These are phyloP conservation scores for Cryptococcus depauperatus DNA, from an alignment of 1,284 basidiomycete species.

Conservation along the genomic window DNA sequence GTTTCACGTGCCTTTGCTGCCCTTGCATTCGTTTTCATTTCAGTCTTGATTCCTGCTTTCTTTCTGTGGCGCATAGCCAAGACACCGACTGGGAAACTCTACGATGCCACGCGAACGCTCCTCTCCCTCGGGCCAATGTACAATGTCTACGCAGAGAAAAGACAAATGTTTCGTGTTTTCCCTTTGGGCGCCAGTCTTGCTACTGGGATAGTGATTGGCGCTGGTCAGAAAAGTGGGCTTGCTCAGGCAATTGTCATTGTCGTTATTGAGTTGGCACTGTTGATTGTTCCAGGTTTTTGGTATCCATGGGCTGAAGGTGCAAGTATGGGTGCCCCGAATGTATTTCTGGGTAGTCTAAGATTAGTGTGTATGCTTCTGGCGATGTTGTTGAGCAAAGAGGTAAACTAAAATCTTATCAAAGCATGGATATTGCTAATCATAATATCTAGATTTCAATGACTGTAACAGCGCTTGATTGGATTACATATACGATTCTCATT, in stretches of 20 bases:
- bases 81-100: slow-evolving; percentile 80
- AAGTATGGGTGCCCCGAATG: slow-evolving; percentile 88
- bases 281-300: slow-evolving; percentile 82
- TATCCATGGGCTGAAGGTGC: slow-evolving; percentile 93
- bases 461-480: slow-evolving; percentile 70
- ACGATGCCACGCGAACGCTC: slow-evolving; percentile 85
- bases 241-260: slow-evolving; percentile 84
- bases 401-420: too few relatives aligned
- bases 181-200: slow-evolving; percentile 73
- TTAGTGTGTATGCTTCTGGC: slow-evolving; percentile 83
- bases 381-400: slow-evolving; percentile 77
- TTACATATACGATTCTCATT: slow-evolving; percentile 83
- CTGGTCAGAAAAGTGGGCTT: slow-evolving; percentile 78
- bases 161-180: slow-evolving; percentile 76
- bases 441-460: slow-evolving; percentile 76
- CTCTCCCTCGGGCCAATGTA: slow-evolving; percentile 90
- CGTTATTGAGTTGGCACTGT: slow-evolving; percentile 70
- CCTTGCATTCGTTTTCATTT: slow-evolving; percentile 61
- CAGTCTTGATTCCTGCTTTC: slow-evolving; percentile 64
- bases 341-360: slow-evolving; percentile 79
- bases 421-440: slow-evolving; percentile 1
- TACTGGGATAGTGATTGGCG: slow-evolving; percentile 74
- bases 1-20: slow-evolving; percentile 42
- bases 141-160: slow-evolving; percentile 86
- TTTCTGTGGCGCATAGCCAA: slow-evolving; percentile 67